A percentile compares a stretch with the other conserved stretches of the same genome.
Evolutionary conservation across 768 basidiomycete species (phyloP).

Genomic region (Calvatia gigantea): DNA sequence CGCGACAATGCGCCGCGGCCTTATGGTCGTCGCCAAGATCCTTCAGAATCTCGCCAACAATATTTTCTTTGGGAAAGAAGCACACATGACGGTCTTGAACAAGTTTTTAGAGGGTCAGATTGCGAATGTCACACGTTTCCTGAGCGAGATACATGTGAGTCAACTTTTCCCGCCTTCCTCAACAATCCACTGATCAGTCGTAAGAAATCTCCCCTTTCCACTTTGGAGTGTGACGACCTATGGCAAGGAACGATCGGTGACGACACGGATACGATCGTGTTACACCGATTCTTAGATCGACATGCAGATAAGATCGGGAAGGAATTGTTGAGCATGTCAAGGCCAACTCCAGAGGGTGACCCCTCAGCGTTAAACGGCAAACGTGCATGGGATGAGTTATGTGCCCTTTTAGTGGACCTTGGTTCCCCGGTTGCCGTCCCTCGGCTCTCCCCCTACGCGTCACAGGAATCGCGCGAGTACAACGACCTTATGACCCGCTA

Average conservation of each 20-base stretch:
- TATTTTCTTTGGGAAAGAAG: constrained; percentile 88
- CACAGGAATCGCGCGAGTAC: constrained; percentile 59
- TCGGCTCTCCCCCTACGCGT: constrained; percentile 44
- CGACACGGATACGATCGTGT: constrained; percentile 78
- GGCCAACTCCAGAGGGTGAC: constrained; percentile 54
- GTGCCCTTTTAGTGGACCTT: constrained; percentile 75
- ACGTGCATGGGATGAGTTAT: constrained; percentile 81
- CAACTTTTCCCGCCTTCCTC: not conserved
- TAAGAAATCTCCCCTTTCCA: constrained; percentile 32
- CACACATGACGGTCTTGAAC: constrained; percentile 80
- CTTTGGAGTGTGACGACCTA: constrained; percentile 62
- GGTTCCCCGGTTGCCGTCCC: constrained; percentile 69
- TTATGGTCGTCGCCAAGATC: constrained; percentile 87
- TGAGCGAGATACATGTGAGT: constrained; percentile 72
- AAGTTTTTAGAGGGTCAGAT: constrained; percentile 70
- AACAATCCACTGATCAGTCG: not conserved
- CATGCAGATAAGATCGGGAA: constrained; percentile 88
- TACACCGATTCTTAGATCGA: constrained; percentile 82
- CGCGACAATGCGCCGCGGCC: constrained; percentile 61
- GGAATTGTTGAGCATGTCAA: constrained; percentile 72
- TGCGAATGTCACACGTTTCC: constrained; percentile 67
- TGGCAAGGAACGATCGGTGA: constrained; percentile 78
- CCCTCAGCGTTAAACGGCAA: constrained; percentile 60
- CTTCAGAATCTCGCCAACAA: constrained; percentile 95
- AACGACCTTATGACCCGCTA: constrained; percentile 65